These are phyloP conservation scores for Chaetomium cochliodes DNA, from an alignment of 495 filamentous ascomycete genomes.

Conservation along the genomic window DNA sequence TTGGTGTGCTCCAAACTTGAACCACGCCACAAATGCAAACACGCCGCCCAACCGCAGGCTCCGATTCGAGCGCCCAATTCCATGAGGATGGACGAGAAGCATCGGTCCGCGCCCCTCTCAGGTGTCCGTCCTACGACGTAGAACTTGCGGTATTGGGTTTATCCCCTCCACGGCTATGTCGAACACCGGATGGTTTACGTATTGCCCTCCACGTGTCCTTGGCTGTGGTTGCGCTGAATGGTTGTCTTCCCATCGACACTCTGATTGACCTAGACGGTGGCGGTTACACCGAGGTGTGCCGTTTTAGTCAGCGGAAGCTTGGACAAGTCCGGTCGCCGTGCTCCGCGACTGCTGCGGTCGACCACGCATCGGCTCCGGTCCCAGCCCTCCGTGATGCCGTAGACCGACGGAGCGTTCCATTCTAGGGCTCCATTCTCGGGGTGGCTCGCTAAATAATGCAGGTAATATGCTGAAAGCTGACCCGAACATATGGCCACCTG, in stretches of 20 bases:
- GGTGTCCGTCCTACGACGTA: background rate
- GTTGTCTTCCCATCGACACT: too few species aligned
- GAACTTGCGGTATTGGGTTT: too few species aligned
- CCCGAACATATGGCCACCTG: too few species aligned
- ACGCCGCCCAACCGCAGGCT: conserved; percentile 3
- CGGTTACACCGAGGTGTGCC: background rate
- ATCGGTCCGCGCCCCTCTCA: background rate
- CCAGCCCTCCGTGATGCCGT: background rate
- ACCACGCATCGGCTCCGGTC: background rate
- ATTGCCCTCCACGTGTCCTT: too few species aligned
- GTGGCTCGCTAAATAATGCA: background rate
- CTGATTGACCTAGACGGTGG: background rate
- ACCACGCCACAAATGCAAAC: background rate
- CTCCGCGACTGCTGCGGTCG: background rate
- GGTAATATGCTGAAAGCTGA: background rate
- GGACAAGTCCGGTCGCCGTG: conserved; percentile 3
- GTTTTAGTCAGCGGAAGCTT: background rate
- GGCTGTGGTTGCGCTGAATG: too few species aligned
- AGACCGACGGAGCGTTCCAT: background rate
- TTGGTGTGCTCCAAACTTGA: background rate
- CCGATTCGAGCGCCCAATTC: conserved; percentile 9
- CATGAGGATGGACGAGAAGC: background rate
- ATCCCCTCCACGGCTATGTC: background rate
- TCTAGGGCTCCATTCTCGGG: background rate
- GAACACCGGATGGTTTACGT: background rate